Base-by-base conservation (phyloP, 1,139 yeast species). In the Yamadazyma triangularis region DNA sequence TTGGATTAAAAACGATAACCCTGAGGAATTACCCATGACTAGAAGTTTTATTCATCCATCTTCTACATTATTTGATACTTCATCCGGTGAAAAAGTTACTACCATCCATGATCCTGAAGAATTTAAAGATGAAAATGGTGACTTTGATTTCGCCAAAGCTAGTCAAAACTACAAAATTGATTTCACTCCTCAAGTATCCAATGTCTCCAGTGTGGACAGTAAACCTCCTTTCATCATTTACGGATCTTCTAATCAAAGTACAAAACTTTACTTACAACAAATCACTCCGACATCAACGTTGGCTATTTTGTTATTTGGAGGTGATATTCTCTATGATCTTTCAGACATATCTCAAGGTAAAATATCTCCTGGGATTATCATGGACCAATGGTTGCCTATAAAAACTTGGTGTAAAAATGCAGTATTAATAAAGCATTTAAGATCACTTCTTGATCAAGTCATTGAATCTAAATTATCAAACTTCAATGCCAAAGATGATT, bases 371-470 rank as follows among this genome's bases (percentile, higher is more conserved):
- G 87, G 88, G 29, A 66, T 81, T 34, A 70, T 81, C 16, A 51
- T 88, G 35, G 95, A 84, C 47, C 69, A 72, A 29, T 84, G 96
- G 96, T 57, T 84, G 20, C 88, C 95, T 7, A 64, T 91, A 22
- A 66, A 85, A 42, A 85, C 95, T 3, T 88, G 97, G 96, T 85
- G 95, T 42, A 83, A 93, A 45, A 87, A 89, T 48, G 97, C 93
- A 1, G 95, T 91, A 4, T 61, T 89, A 31, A 71, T 88, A 24
- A 84, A 84, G 39, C 74, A 82, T 35, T 58, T 91, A 31, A 64
- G 94, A 42, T 50, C 61, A 13, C 51, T 87, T 27, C 58, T 89
- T 16, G 95, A 88, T 49, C 61, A 70, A 13, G 74, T 83, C 1
- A 73, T 89, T 34, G 83, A 75, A 29, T 70, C 68, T 16, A 76